These are phyloP conservation scores for Coniosporium apollinis DNA, from an alignment of 495 filamentous ascomycete genomes.

Conservation along the genomic window DNA sequence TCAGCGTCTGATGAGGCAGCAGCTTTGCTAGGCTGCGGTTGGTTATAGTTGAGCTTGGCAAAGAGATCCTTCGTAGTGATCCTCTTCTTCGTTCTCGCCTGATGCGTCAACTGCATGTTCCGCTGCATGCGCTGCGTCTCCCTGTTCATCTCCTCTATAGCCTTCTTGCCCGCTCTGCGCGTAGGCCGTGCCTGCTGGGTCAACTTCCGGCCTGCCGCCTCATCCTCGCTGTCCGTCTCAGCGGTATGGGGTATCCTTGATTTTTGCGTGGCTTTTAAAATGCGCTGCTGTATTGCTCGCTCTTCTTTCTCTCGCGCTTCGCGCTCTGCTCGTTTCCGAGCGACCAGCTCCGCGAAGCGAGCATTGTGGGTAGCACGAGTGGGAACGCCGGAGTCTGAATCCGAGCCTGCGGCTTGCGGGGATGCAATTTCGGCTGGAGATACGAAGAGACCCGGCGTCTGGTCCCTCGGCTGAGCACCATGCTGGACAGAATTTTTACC, in stretches of 20 bases:
- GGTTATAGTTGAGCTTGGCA: slow-evolving; percentile 61
- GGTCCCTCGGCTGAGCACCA: too few species aligned
- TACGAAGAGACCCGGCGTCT: not conserved
- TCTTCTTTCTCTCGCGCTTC: slow-evolving; percentile 7
- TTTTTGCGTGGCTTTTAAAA: slow-evolving; percentile 2
- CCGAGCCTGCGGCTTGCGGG: not conserved
- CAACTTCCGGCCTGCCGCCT: slow-evolving; percentile 38
- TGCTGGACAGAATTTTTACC: too few species aligned
- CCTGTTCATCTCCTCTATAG: slow-evolving; percentile 81
- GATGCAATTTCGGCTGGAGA: not conserved
- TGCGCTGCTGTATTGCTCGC: not conserved
- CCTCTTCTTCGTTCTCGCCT: slow-evolving; percentile 82
- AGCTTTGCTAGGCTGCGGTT: slow-evolving; percentile 16
- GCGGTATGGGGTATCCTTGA: not conserved
- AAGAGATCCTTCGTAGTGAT: slow-evolving; percentile 74
- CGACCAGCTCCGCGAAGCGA: slow-evolving; percentile 11
- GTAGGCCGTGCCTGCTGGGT: slow-evolving; percentile 50
- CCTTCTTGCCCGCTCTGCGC: slow-evolving; percentile 88
- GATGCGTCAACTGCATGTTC: slow-evolving; percentile 80
- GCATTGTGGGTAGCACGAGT: not conserved
- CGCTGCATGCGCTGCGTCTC: slow-evolving; percentile 85
- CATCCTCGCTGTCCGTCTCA: slow-evolving; percentile 32
- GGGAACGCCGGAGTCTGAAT: not conserved
- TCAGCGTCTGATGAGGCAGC: slow-evolving; percentile 30
- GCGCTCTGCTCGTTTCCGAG: slow-evolving; percentile 13